Evolutionary conservation across 805 yeast genomes (phyloP).

Genomic region (Wickerhamomyces subpelliculosus): DNA sequence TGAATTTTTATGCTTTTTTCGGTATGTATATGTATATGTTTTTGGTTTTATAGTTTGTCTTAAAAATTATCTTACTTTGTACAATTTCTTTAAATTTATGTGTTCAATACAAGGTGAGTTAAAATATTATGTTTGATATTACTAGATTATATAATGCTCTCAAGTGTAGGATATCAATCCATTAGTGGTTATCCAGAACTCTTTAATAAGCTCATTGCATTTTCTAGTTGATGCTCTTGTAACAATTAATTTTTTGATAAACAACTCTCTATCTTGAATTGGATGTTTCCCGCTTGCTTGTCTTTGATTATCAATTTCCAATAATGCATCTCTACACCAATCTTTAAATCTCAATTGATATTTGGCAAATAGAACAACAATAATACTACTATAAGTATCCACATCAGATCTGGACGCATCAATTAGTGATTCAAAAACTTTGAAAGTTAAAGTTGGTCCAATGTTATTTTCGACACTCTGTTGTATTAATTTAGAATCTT

Average conservation of each 20-base stretch:
- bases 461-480: slow-evolving; percentile 23
- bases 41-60: background rate
- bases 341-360: slow-evolving; percentile 39
- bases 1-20: too few species aligned
- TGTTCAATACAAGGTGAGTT: too few species aligned
- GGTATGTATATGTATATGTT: background rate
- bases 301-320: slow-evolving; percentile 23
- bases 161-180: slow-evolving; percentile 31
- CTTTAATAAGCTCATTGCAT: slow-evolving; percentile 50
- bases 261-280: slow-evolving; percentile 30
- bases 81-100: background rate
- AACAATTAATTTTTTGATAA: slow-evolving; percentile 47
- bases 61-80: background rate
- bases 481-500: slow-evolving; percentile 32
- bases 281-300: slow-evolving; percentile 16
- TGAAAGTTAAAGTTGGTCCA: slow-evolving; percentile 26
- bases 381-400: slow-evolving; percentile 47
- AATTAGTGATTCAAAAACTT: slow-evolving; percentile 37
- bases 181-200: slow-evolving; percentile 59
- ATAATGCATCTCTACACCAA: slow-evolving; percentile 37
- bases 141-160: too few species aligned
- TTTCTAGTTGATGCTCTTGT: slow-evolving; percentile 58
- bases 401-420: slow-evolving; percentile 51
- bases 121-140: background rate
- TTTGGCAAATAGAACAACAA: slow-evolving; percentile 43